Base-by-base conservation (phyloP, 2,329 filamentous ascomycete species). In the Grosmannia serpens region DNA sequence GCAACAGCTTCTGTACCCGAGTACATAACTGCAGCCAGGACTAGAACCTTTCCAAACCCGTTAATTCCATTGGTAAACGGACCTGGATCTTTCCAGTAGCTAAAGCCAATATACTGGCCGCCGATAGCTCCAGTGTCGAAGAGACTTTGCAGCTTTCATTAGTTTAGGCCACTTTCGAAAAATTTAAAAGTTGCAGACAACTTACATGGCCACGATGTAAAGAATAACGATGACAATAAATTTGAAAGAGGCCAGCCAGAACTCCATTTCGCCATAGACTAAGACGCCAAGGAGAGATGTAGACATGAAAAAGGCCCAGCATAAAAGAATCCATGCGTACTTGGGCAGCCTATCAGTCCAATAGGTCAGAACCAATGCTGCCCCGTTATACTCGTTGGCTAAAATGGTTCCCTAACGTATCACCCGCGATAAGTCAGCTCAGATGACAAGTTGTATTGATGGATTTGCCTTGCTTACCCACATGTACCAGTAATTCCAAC, bases 41-140 rank as follows among this genome's bases (percentile, higher is more conserved):
- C 71, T 53, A 82, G 76, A 5, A 75, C 58, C 29, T 54, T 59
- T 64, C 70, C 70, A 59, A 77, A 75, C 71, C 71, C 63, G 1
- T 66, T 75, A 62, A 79, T 76, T 31, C 77, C 70, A 61, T 80
- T 75, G 9, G 73, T 74, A 67, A 84, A 84, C 0, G 81, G 70
- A 10, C 82, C 82, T 0, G 78, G 78, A 7, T 74, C 61, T 7
- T 73, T 73, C 79, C 70, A 72, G 63, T 71, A 68, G 20, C 66
- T 63, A 61, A 71, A 71, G 15, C 70, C 69, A 53, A 69, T 69
- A 9, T 65, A 63, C 56, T 70, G 66, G 53, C 27, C 55, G 41
- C 57, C 57, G 15, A 53, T 56, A 15, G 41, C 59, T 63, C 63
- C 75, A 41, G 76, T 76, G n/a, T 77, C 68, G 33, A 75, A 73